These are phyloP conservation scores for Pugionium dolabratum DNA, from an alignment of 345 rosid genomes.

Conservation along the genomic window DNA sequence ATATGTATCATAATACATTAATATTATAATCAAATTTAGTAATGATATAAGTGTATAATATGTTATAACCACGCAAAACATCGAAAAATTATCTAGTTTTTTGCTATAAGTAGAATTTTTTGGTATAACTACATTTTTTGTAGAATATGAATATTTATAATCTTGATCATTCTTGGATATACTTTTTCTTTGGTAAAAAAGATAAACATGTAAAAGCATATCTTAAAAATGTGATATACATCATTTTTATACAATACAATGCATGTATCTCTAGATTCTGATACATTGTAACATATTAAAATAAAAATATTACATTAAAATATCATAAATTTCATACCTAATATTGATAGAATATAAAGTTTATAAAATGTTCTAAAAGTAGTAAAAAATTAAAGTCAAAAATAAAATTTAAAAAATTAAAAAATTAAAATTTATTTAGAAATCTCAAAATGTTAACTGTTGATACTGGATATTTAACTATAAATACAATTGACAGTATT, in stretches of 20 bases:
- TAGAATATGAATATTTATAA: too few relatives aligned
- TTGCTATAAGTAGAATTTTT: too few relatives aligned
- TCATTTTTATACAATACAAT: not conserved
- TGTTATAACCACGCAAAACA: too few relatives aligned
- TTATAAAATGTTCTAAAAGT: not conserved
- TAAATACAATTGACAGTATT: constrained; percentile 18
- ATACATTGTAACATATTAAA: constrained; percentile 4
- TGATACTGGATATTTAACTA: not conserved
- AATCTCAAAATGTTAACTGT: not conserved
- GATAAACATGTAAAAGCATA: not conserved
- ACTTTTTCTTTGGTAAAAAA: not conserved
- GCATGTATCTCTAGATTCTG: not conserved
- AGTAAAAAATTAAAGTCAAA: not conserved
- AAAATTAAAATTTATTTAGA: not conserved
- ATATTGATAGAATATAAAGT: constrained; percentile 19
- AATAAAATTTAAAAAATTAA: not conserved
- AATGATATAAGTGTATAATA: too few relatives aligned
- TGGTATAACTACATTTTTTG: too few relatives aligned
- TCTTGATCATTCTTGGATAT: too few relatives aligned
- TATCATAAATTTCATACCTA: constrained; percentile 9
- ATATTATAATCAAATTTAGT: too few relatives aligned
- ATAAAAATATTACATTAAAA: not conserved
- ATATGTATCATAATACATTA: too few relatives aligned
- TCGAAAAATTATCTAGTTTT: too few relatives aligned
- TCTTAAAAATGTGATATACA: not conserved